Evolutionary conservation across 176 grass and related monocot species (phyloP).

Genomic region (Cenchrus purpureus): DNA sequence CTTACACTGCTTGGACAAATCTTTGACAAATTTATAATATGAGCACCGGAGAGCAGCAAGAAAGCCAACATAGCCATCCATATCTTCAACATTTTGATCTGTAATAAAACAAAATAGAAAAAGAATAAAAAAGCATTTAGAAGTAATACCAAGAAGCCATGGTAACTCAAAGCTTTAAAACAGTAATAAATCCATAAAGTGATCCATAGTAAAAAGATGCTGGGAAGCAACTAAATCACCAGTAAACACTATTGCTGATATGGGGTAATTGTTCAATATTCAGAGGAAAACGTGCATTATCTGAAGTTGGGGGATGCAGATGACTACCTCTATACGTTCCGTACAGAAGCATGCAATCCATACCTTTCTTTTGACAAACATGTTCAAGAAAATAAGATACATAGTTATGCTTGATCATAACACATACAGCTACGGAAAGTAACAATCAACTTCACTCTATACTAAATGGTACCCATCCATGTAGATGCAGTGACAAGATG

Average conservation of each 20-base stretch:
- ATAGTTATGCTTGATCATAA: constrained; percentile 13
- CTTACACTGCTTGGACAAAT: constrained; percentile 93
- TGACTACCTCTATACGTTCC: background rate
- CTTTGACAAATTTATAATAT: constrained; percentile 83
- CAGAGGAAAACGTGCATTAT: background rate
- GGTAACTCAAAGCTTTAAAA: constrained; percentile 9
- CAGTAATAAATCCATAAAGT: constrained; percentile 17
- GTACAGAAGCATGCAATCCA: background rate
- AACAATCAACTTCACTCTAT: constrained; percentile 13
- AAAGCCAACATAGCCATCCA: constrained; percentile 96
- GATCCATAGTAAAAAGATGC: constrained; percentile 1
- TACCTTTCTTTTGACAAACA: background rate
- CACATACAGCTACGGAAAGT: background rate
- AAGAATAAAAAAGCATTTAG: constrained; percentile 7
- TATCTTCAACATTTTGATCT: constrained; percentile 76
- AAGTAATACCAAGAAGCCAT: constrained; percentile 18
- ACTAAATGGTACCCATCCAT: constrained; percentile 2
- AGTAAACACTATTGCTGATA: background rate
- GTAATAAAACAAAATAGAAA: background rate
- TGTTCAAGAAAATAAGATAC: constrained; percentile 6
- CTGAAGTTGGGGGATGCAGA: background rate
- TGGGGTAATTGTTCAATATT: constrained; percentile 10
- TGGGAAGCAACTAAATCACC: background rate
- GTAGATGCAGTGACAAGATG: constrained; percentile 7
- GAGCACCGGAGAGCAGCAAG: constrained; percentile 79